These are phyloP conservation scores for Daedaleopsis sinensis DNA, from an alignment of 768 basidiomycete species.

Conservation along the genomic window DNA sequence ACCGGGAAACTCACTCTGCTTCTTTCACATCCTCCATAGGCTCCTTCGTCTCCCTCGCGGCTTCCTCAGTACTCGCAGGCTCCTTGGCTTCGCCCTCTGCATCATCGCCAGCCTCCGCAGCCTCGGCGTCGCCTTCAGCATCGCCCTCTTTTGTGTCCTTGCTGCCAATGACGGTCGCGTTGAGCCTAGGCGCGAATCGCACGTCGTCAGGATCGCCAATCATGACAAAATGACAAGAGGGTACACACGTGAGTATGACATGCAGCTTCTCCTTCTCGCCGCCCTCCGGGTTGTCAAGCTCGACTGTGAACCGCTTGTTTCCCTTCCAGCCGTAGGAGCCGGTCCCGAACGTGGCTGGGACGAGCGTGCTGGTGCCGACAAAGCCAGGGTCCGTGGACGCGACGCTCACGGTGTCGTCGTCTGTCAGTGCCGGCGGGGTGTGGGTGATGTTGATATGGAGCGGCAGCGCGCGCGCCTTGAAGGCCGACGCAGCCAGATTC, in stretches of 20 bases:
- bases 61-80: conserved; percentile 28
- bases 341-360: conserved; percentile 65
- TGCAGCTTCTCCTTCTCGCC: conserved; percentile 67
- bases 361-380: conserved; percentile 57
- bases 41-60: conserved; percentile 29
- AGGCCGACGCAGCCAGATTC: conserved; percentile 49
- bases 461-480: conserved; percentile 69
- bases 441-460: conserved; percentile 70
- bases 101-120: conserved; percentile 22
- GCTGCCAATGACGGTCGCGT: conserved; percentile 75
- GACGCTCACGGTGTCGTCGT: conserved; percentile 38
- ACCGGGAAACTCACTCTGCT: neutral
- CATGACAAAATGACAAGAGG: conserved; percentile 1
- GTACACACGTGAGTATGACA: conserved; percentile 73
- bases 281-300: conserved; percentile 53
- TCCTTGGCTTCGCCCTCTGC: conserved; percentile 31
- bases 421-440: conserved; percentile 51
- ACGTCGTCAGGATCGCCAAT: conserved; percentile 4
- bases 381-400: conserved; percentile 58
- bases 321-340: conserved; percentile 90
- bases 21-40: conserved; percentile 28
- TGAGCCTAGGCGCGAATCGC: conserved; percentile 50
- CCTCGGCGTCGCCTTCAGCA: conserved; percentile 35
- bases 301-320: conserved; percentile 64
- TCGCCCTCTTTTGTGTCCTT: conserved; percentile 52